Evolutionary conservation across 73 alveolate genomes (phyloP).

Genomic region (Symbiodinium natans): DNA sequence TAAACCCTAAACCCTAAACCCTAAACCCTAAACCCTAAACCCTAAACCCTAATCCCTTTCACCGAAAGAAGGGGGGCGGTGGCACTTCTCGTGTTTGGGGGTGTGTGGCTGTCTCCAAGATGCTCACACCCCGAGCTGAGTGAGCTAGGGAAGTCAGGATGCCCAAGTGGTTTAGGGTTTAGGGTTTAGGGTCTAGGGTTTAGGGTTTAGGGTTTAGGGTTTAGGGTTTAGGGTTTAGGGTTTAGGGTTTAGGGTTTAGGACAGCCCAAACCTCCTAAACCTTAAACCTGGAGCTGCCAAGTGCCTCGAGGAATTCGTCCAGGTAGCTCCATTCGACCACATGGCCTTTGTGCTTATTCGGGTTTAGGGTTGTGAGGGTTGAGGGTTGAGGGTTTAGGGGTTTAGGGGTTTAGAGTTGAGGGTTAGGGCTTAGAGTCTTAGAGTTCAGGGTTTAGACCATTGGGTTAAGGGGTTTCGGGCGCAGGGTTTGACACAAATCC

Average conservation of each 20-base stretch:
- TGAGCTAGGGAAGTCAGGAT: too few species aligned
- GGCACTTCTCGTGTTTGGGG: background rate
- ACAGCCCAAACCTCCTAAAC: background rate
- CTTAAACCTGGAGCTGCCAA: background rate
- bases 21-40: background rate
- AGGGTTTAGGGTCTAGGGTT: background rate
- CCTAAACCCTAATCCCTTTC: background rate
- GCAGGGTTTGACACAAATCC: background rate
- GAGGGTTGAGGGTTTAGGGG: too few species aligned
- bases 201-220: too few species aligned
- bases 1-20: background rate
- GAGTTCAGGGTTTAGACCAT: too few species aligned
- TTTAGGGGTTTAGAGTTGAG: too few species aligned
- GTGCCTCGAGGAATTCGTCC: slow-evolving; percentile 69
- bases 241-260: background rate
- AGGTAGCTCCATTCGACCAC: slow-evolving; percentile 78
- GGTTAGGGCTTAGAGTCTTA: too few species aligned
- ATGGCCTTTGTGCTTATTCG: background rate
- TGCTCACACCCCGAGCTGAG: too few species aligned
- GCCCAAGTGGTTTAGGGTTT: background rate
- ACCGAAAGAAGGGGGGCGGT: background rate
- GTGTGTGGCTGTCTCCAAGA: too few species aligned
- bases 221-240: background rate
- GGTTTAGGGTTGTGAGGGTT: too few species aligned
- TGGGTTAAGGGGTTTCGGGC: too few species aligned